Evolutionary conservation across 2,329 filamentous ascomycete species (phyloP).

Genomic region (Trichoderma citrinoviride): DNA sequence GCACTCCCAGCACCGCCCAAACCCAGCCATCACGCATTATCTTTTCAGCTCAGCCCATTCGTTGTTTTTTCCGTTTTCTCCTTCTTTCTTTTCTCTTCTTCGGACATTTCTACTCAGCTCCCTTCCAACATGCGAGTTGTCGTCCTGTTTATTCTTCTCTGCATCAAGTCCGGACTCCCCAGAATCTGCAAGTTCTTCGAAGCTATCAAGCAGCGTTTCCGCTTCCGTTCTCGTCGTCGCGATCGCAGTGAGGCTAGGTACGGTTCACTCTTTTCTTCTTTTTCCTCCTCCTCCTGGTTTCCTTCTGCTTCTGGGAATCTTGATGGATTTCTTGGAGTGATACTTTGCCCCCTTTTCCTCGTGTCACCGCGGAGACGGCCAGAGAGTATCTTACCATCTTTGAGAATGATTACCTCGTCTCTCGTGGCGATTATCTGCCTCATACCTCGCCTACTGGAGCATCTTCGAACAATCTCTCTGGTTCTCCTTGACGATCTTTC

Average conservation of each 20-base stretch:
- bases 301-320: background rate
- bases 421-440: too few species aligned
- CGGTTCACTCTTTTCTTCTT: background rate
- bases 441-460: too few species aligned
- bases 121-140: background rate
- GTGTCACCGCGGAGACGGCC: too few species aligned
- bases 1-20: background rate
- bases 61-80: background rate
- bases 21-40: background rate
- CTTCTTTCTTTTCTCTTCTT: background rate
- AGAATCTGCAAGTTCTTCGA: background rate
- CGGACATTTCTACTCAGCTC: background rate
- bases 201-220: slow-evolving; percentile 1
- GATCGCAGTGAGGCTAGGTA: background rate
- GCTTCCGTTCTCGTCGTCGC: background rate
- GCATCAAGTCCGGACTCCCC: background rate
- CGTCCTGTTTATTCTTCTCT: background rate
- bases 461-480: background rate
- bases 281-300: background rate
- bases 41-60: background rate
- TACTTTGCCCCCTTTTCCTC: too few species aligned
- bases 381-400: too few species aligned
- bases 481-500: too few species aligned
- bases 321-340: background rate
- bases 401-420: too few species aligned